Base-by-base conservation (phyloP, 768 basidiomycete genomes). In the Albatrellus ellisii region DNA sequence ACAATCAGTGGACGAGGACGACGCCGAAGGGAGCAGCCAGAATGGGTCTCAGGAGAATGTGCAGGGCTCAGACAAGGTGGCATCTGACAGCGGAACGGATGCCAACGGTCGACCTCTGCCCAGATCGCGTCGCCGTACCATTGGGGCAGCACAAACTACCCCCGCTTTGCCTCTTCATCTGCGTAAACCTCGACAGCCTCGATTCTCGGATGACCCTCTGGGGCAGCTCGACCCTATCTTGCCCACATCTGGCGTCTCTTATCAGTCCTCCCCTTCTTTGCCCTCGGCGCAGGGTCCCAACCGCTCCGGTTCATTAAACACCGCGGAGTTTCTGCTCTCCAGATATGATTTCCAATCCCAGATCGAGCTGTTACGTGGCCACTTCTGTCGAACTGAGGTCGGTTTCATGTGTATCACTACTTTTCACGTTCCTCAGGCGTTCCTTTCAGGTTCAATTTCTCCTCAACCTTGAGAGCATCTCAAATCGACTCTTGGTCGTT, bases 351-450 rank as follows among this genome's bases (percentile, higher is more conserved):
- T 63, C 15, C 61, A 69, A 26, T 70, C 79, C 6, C 88, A 90
- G 56, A 62, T 68, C 10, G 74, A 81, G 48, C 69, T 94, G 24
- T 64, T 95, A 11, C 70, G 87, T 39, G 78, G 80, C 39, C 86
- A 97, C 56, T 94, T 87, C 59, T 90, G 80, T 61, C 75, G 85
- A 27, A 84, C 85, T 7, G 85, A 81, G 77, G 89, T 81, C 54
- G 44, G 74, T 62, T 49, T 18, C 21, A 36, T 10, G 4, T 39
- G 32, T 28, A 20, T 29, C 5, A 26, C 18, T 25, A 20, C 11
- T 25, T 25, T 21, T 31, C 3, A 43, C 36, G 18, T 50, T 7
- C 36, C 34, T 45, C 34, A 49, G 42, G 26, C 51, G 36, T 9
- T 42, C 52, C 42, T 49, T 43, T 42, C 53, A 92, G 81, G 73